phyloP scores from a whole-genome alignment of 148 eudicot species.

The Pouteria glomerata region DNA sequence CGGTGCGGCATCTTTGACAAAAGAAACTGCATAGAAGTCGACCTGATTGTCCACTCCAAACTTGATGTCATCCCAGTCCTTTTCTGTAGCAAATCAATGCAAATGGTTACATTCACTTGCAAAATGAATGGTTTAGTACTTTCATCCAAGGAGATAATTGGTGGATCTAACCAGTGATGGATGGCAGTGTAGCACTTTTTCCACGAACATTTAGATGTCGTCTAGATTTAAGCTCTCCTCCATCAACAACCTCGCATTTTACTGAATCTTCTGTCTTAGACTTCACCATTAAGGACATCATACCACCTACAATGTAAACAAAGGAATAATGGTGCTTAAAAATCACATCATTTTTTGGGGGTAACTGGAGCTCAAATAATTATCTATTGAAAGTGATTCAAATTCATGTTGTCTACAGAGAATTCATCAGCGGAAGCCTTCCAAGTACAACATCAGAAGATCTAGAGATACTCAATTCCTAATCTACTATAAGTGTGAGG shows the following conservation, averaged over 20 bases:
- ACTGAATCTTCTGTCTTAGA: constrained; percentile 84
- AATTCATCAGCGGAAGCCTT: too few relatives aligned
- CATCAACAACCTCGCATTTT: constrained; percentile 95
- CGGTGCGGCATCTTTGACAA: constrained; percentile 92
- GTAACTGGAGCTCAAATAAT: not conserved
- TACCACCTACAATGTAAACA: constrained; percentile 63
- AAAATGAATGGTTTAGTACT: not conserved
- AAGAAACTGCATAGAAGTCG: constrained; percentile 96
- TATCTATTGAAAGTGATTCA: not conserved
- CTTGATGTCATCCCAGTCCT: constrained; percentile 99
- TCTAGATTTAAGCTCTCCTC: constrained; percentile 97
- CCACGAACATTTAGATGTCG: constrained; percentile 96
- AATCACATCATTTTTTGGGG: not conserved
- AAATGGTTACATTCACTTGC: constrained; percentile 4
- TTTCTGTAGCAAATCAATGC: constrained; percentile 49
- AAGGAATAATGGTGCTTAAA: not conserved
- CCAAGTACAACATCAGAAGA: not conserved
- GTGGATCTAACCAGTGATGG: constrained; percentile 68
- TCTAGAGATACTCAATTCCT: not conserved
- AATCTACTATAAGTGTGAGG: not conserved
- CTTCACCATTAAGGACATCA: constrained; percentile 94
- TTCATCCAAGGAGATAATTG: not conserved
- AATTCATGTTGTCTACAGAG: not conserved
- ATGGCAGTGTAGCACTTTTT: constrained; percentile 96
- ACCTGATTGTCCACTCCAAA: constrained; percentile 96